A percentile compares a stretch with the other conserved stretches of the same genome.
These are phyloP conservation scores for Rhynchosporium agropyri DNA, from an alignment of 2,329 filamentous ascomycete species.

Conservation along the genomic window DNA sequence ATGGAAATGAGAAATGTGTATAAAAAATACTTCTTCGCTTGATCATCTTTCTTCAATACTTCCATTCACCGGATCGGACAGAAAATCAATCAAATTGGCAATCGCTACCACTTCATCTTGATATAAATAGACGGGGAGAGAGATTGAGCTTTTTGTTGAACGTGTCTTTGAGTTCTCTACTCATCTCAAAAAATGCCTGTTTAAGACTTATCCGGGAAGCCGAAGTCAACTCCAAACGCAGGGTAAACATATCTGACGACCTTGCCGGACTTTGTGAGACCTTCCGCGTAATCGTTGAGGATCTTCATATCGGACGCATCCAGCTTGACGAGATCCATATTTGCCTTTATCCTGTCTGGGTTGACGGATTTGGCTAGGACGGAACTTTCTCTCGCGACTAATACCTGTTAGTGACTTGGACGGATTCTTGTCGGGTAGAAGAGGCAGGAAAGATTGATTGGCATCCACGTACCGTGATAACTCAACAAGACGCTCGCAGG, in stretches of 20 bases:
- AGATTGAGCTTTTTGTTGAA: not conserved
- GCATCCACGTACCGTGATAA: conserved; percentile 63
- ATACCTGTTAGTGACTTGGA: conserved; percentile 17
- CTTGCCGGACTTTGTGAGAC: conserved; percentile 52
- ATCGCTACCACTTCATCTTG: no score
- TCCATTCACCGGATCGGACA: no score
- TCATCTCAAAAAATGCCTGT: conserved; percentile 4
- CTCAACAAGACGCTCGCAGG: conserved; percentile 68
- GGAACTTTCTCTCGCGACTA: conserved; percentile 68
- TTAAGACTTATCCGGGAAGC: conserved; percentile 62
- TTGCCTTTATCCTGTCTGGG: conserved; percentile 68
- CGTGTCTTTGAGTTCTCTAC: not conserved
- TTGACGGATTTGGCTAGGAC: conserved; percentile 76
- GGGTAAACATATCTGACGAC: conserved; percentile 68
- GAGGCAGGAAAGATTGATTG: no score
- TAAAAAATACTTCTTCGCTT: no score
- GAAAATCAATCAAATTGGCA: no score
- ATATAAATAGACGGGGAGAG: not conserved
- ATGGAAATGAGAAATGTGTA: no score
- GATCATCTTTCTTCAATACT: no score
- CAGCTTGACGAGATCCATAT: conserved; percentile 67
- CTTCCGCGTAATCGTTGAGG: conserved; percentile 57
- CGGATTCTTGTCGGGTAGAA: not conserved
- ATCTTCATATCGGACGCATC: conserved; percentile 63
- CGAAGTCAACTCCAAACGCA: conserved; percentile 68